Evolutionary conservation across 371 early-diverging fungal species (phyloP), one percentile per base, ranked within the genome.

Genomic region (Rhizopus delemar): DNA sequence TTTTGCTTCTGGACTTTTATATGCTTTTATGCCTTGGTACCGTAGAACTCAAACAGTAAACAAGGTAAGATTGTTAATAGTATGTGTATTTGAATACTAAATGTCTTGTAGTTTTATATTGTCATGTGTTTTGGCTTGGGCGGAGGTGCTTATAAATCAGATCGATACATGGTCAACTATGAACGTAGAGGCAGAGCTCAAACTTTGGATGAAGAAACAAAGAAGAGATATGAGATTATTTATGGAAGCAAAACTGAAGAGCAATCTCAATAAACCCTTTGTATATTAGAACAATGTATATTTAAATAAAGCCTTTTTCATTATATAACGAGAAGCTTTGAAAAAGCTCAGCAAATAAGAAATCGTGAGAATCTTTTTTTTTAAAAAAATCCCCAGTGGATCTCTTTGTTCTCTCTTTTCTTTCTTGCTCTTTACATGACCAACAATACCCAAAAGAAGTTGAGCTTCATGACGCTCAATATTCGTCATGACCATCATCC

Each of bases 111-210:
- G 81, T 80, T 80, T 58, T 80, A 80, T 45, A 75, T 80, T 51
- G 73, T 77, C 41, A 80, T 80, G 81, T 77, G 75, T 46, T 75
- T 77, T 54, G 77, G 65, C n/a, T 49, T 80, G 12, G 81, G 81
- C 51, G 81, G 81, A 34, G 81, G 78, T 31, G 77, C 81, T 41
- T 72, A 80, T 60, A 75, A 74, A 51, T 73, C 76, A 29, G 81
- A 80, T 66, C 68, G 81, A 59, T 80, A 77, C 38, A 75, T 80
- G 78, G 76, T 80, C 13, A 66, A 80, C 33, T 80, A 66, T 60
- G 81, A 80, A 57, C 77, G 81, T 50, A 74, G 81, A 56, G 81
- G 81, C 32, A 71, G 81, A 56, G 75, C 76, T 35, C 67, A 73
- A 29, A 59, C 69, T 50, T 66, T 80, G 29, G 78, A 75, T 38